These are phyloP conservation scores for Schrenkiella parvula DNA, from an alignment of 345 rosid genomes.

Conservation along the genomic window DNA sequence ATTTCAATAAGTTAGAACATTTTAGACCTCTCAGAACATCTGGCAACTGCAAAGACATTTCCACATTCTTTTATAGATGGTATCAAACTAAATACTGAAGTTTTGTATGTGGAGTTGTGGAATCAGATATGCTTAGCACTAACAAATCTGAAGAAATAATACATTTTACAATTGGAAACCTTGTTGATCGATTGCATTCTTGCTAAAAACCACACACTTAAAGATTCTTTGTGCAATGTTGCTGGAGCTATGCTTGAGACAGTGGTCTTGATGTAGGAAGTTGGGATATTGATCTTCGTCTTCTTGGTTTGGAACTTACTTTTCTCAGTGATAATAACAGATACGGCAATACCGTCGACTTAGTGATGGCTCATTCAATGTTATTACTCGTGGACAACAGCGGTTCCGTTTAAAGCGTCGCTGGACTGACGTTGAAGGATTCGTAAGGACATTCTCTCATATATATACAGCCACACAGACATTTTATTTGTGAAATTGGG, in stretches of 20 bases:
- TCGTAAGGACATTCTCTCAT: conserved; percentile 45
- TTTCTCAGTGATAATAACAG: conserved; percentile 36
- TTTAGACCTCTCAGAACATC: not conserved
- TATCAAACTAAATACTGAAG: not conserved
- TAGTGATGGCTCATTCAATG: conserved; percentile 83
- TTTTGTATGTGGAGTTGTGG: not conserved
- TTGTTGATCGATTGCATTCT: not conserved
- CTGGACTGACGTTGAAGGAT: conserved; percentile 89
- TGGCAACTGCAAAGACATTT: not conserved
- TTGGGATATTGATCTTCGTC: not conserved
- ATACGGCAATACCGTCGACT: conserved; percentile 79
- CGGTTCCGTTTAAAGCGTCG: conserved; percentile 67
- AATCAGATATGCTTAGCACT: not conserved
- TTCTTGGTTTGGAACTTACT: conserved; percentile 2
- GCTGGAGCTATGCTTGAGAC: not conserved
- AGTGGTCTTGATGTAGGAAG: conserved; percentile 1
- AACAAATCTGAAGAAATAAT: not conserved
- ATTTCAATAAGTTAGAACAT: not conserved
- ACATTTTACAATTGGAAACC: not conserved
- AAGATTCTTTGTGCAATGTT: not conserved
- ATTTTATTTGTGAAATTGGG: not conserved
- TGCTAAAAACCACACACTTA: not conserved
- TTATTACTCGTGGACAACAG: conserved; percentile 91
- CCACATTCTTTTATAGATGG: not conserved
- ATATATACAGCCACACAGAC: not conserved